Conservation (phyloP, 2,329 filamentous ascomycete species). For the Microdochium paspali region DNA sequence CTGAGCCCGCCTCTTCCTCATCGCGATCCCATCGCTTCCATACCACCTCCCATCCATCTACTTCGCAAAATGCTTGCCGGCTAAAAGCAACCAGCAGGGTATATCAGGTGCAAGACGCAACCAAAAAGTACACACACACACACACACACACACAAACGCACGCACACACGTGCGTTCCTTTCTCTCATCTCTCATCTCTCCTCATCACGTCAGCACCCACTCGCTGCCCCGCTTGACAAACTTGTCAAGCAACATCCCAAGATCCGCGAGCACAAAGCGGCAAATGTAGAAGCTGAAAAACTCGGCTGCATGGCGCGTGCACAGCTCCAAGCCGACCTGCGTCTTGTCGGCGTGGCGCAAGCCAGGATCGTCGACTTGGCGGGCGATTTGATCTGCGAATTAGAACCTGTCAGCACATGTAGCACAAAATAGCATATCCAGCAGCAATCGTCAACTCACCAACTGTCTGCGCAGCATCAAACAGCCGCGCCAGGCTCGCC, state of each 20-base stretch:
- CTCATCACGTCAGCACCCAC: slow-evolving; percentile 69
- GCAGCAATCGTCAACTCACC: slow-evolving; percentile 65
- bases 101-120: too few relatives aligned
- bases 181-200: not conserved
- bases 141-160: too few relatives aligned
- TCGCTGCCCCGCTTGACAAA: slow-evolving; percentile 95
- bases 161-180: not conserved
- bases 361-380: slow-evolving; percentile 91
- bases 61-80: too few relatives aligned
- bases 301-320: slow-evolving; percentile 85
- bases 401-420: too few relatives aligned
- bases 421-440: too few relatives aligned
- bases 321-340: slow-evolving; percentile 89
- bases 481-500: slow-evolving; percentile 78
- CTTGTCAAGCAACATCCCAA: slow-evolving; percentile 82
- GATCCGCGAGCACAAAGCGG: slow-evolving; percentile 82
- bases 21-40: too few relatives aligned
- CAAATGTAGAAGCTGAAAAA: slow-evolving; percentile 98
- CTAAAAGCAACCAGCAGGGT: too few relatives aligned
- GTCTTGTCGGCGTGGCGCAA: slow-evolving; percentile 87
- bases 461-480: slow-evolving; percentile 85
- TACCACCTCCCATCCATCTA: too few relatives aligned
- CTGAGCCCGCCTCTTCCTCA: not conserved
- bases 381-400: slow-evolving; percentile 92
- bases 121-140: too few relatives aligned